Conservation (phyloP, 2,329 filamentous ascomycete genomes). For the Aspergillus vadensis region DNA sequence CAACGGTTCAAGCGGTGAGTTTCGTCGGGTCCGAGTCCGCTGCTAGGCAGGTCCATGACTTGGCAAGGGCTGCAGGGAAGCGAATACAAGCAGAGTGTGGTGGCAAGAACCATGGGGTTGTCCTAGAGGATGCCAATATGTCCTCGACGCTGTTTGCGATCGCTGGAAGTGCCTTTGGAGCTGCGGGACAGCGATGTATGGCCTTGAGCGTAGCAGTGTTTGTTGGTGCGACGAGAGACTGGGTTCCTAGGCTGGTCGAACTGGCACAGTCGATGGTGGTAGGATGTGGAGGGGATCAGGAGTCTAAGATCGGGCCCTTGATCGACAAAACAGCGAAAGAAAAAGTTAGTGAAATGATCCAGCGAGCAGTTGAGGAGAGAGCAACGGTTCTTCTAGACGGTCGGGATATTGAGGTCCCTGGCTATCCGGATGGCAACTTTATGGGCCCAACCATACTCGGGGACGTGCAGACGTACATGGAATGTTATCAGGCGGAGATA, state of each 20-base stretch:
- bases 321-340: slow-evolving; percentile 62
- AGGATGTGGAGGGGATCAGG: slow-evolving; percentile 63
- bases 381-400: slow-evolving; percentile 64
- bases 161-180: slow-evolving; percentile 65
- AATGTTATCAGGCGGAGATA: slow-evolving; percentile 41
- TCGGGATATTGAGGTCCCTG: slow-evolving; percentile 58
- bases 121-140: slow-evolving; percentile 67
- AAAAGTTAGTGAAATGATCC: slow-evolving; percentile 61
- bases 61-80: slow-evolving; percentile 64
- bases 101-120: slow-evolving; percentile 67
- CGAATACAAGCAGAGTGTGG: slow-evolving; percentile 67
- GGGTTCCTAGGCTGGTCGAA: slow-evolving; percentile 63
- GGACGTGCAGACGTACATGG: slow-evolving; percentile 38
- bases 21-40: slow-evolving; percentile 68
- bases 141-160: slow-evolving; percentile 67
- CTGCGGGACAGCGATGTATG: slow-evolving; percentile 69
- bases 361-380: slow-evolving; percentile 62
- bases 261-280: slow-evolving; percentile 61
- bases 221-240: slow-evolving; percentile 64
- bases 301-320: slow-evolving; percentile 63
- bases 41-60: slow-evolving; percentile 66
- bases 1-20: slow-evolving; percentile 65
- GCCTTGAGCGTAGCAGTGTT: slow-evolving; percentile 64
- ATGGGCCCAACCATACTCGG: slow-evolving; percentile 47
- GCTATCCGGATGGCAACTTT: slow-evolving; percentile 66